Evolutionary conservation across 208 protist genomes (phyloP).

Genomic region (Crithidia expoeki): DNA sequence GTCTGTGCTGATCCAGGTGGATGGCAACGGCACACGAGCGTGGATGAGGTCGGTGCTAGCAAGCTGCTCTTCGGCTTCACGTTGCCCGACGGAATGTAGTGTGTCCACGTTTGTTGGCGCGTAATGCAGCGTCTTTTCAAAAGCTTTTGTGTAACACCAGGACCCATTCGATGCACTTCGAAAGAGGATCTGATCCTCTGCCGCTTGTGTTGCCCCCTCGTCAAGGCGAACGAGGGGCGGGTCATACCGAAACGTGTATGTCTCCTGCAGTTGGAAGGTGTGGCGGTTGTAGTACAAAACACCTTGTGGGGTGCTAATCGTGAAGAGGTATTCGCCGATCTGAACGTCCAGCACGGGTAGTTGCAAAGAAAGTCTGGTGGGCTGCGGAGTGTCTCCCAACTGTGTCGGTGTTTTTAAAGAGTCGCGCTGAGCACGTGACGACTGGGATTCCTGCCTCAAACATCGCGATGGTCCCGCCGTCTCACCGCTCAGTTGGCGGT

Average conservation of each 20-base stretch:
- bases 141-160: slow-evolving; percentile 25
- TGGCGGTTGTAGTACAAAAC: slow-evolving; percentile 24
- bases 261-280: slow-evolving; percentile 17
- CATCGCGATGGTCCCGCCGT: not conserved
- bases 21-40: slow-evolving; percentile 53
- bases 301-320: slow-evolving; percentile 43
- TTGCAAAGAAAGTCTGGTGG: not conserved
- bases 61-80: slow-evolving; percentile 2
- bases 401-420: not conserved
- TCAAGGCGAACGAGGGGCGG: not conserved
- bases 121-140: slow-evolving; percentile 19
- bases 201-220: not conserved
- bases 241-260: slow-evolving; percentile 9
- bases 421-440: not conserved
- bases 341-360: slow-evolving; percentile 32
- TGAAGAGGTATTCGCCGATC: slow-evolving; percentile 35
- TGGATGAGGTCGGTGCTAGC: slow-evolving; percentile 59
- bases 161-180: slow-evolving; percentile 25
- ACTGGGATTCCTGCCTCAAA: not conserved
- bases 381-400: not conserved
- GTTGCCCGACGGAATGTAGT: slow-evolving; percentile 21
- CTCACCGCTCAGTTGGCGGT: not conserved
- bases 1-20: slow-evolving; percentile 33
- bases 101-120: slow-evolving; percentile 18
- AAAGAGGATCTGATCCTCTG: slow-evolving; percentile 3